Evolutionary conservation across 352 stramenopile species (phyloP).

Genomic region (Ophiocytium majus): DNA sequence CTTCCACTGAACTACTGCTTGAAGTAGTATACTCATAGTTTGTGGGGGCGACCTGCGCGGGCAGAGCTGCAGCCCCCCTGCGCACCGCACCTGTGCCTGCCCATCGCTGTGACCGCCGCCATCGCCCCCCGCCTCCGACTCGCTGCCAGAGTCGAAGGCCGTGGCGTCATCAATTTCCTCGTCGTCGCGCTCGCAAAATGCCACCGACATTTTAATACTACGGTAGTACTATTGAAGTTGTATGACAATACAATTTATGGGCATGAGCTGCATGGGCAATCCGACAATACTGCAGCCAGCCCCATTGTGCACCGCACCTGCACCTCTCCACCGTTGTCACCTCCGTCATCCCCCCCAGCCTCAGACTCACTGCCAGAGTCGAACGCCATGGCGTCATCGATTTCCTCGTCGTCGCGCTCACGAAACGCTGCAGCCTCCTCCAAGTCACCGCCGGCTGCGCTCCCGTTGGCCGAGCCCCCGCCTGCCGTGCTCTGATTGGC

Average conservation of each 20-base stretch:
- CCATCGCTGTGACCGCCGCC: constrained; percentile 60
- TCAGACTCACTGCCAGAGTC: constrained; percentile 40
- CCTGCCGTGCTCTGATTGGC: too few species aligned
- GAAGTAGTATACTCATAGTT: too few species aligned
- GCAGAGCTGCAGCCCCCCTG: background rate
- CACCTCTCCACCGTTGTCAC: constrained; percentile 56
- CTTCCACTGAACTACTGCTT: too few species aligned
- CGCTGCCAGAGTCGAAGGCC: constrained; percentile 35
- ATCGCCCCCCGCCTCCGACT: constrained; percentile 62
- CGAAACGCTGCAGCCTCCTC: constrained; percentile 17
- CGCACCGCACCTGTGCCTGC: constrained; percentile 9
- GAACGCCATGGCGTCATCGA: constrained; percentile 63
- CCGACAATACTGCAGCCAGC: background rate
- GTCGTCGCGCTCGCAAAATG: constrained; percentile 59
- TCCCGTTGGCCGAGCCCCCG: too few species aligned
- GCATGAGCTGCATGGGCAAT: background rate
- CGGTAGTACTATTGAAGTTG: too few species aligned
- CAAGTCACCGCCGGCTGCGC: constrained; percentile 12
- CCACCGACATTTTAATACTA: too few species aligned
- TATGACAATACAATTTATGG: too few species aligned
- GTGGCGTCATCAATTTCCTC: constrained; percentile 69
- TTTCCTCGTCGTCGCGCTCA: constrained; percentile 65
- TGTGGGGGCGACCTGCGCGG: too few species aligned
- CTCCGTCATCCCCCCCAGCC: constrained; percentile 63
- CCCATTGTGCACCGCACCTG: background rate